phyloP scores from a whole-genome alignment of 805 yeast genomes.

The Zygoascus ofunaensis region DNA sequence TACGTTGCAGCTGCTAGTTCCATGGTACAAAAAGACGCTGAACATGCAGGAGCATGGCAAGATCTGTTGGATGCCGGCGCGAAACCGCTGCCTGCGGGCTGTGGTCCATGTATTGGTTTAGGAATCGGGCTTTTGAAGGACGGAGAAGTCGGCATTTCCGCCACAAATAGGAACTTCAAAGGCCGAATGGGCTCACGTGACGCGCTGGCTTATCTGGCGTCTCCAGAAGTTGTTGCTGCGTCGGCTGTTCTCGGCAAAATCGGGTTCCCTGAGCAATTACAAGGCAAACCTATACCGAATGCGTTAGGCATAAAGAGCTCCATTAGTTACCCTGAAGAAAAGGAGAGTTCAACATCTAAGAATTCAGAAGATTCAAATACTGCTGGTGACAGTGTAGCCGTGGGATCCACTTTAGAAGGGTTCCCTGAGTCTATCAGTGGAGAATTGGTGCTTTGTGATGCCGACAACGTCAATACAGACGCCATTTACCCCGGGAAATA shows the following conservation, averaged over 20 bases:
- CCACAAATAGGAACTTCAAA: constrained; percentile 96
- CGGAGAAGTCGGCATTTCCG: constrained; percentile 97
- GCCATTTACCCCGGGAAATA: constrained; percentile 99
- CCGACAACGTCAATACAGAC: constrained; percentile 88
- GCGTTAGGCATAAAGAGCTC: constrained; percentile 44
- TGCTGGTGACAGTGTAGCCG: constrained; percentile 30
- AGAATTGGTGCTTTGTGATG: constrained; percentile 90
- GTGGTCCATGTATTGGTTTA: constrained; percentile 98
- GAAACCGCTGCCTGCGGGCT: constrained; percentile 91
- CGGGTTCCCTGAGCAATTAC: constrained; percentile 82
- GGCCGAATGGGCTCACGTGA: constrained; percentile 99
- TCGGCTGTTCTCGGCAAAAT: constrained; percentile 93
- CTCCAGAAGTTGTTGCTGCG: constrained; percentile 98
- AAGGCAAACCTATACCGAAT: constrained; percentile 44
- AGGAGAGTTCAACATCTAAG: constrained; percentile 21
- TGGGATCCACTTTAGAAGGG: constrained; percentile 75
- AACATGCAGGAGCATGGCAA: constrained; percentile 86
- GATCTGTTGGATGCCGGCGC: constrained; percentile 87
- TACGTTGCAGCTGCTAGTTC: constrained; percentile 97
- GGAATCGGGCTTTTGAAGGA: constrained; percentile 90
- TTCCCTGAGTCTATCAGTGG: constrained; percentile 88
- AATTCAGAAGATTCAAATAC: constrained; percentile 26
- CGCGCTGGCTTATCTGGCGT: constrained; percentile 90
- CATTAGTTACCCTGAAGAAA: constrained; percentile 24
- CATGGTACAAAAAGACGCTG: constrained; percentile 88